Percentiles rank a stretch among this genome's conserved stretches.
These are phyloP conservation scores for Blastocystis sp. DNA, from an alignment of 352 stramenopile species.

Conservation along the genomic window DNA sequence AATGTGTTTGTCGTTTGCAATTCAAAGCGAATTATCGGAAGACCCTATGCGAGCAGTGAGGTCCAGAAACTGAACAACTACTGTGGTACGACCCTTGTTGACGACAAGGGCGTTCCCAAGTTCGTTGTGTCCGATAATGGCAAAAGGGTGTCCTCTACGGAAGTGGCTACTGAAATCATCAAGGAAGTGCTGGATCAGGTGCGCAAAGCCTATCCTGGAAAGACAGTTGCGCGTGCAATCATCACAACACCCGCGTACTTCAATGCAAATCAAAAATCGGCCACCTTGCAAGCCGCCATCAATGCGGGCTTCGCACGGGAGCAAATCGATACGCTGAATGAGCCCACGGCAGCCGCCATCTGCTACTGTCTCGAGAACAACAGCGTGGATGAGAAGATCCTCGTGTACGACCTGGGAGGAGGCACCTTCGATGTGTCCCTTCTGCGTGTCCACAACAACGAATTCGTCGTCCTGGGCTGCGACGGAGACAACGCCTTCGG, in stretches of 20 bases:
- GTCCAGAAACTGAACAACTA: neutral
- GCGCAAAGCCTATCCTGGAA: neutral
- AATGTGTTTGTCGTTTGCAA: neutral
- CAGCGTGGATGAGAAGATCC: constrained; percentile 84
- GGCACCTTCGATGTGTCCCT: constrained; percentile 93
- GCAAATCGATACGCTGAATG: constrained; percentile 75
- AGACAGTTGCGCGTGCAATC: neutral
- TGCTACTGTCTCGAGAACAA: constrained; percentile 96
- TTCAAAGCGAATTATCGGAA: constrained; percentile 41
- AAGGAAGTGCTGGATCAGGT: constrained; percentile 5
- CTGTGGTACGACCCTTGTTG: constrained; percentile 1
- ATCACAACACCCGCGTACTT: constrained; percentile 56
- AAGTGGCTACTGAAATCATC: constrained; percentile 7
- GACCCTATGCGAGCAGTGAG: neutral
- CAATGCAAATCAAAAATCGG: constrained; percentile 23
- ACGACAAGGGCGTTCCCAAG: neutral
- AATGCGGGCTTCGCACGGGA: constrained; percentile 18
- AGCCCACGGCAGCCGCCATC: constrained; percentile 93
- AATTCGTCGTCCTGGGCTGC: constrained; percentile 76
- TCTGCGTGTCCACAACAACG: constrained; percentile 73
- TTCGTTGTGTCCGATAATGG: neutral
- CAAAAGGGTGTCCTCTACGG: neutral
- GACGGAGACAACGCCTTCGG: constrained; percentile 83
- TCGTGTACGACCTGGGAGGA: constrained; percentile 96
- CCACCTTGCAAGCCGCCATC: neutral